Percentiles rank a stretch among this genome's conserved stretches.
Conservation (phyloP, 2,329 filamentous ascomycete species). For the Exophiala xenobiotica region DNA sequence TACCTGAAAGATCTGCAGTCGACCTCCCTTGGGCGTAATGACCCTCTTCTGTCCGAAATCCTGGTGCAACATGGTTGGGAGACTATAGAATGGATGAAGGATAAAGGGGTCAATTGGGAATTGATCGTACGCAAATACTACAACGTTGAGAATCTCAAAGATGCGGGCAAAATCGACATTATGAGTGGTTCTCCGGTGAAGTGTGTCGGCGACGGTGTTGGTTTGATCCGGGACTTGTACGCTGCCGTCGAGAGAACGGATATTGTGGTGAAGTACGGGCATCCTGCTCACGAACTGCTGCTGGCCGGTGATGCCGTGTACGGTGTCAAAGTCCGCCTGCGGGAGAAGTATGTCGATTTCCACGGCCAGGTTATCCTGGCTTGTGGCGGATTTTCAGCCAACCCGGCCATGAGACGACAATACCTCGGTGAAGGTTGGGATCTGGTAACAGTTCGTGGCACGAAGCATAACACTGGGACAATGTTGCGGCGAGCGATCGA, state of each 20-base stretch:
- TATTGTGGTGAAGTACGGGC: slow-evolving; percentile 21
- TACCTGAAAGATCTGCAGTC: slow-evolving; percentile 57
- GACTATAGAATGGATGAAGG: slow-evolving; percentile 56
- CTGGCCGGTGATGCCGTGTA: slow-evolving; percentile 35
- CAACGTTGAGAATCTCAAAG: slow-evolving; percentile 51
- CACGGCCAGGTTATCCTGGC: slow-evolving; percentile 48
- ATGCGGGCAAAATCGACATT: slow-evolving; percentile 55
- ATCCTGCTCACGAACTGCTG: slow-evolving; percentile 33
- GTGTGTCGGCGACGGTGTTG: slow-evolving; percentile 56
- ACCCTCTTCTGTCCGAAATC: slow-evolving; percentile 48
- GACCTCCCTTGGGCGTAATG: slow-evolving; percentile 55
- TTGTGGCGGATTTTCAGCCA: slow-evolving; percentile 65
- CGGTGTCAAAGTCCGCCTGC: slow-evolving; percentile 5
- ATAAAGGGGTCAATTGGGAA: slow-evolving; percentile 57
- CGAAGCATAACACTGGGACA: slow-evolving; percentile 64
- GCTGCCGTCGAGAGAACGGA: slow-evolving; percentile 26
- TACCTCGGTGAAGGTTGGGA: slow-evolving; percentile 63
- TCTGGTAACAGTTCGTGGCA: slow-evolving; percentile 61
- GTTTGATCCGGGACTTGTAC: slow-evolving; percentile 36
- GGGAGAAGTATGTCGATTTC: slow-evolving; percentile 7
- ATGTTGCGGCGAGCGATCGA: slow-evolving; percentile 52
- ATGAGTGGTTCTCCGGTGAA: slow-evolving; percentile 57
- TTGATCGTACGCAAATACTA: slow-evolving; percentile 65
- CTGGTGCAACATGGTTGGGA: slow-evolving; percentile 54
- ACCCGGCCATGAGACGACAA: slow-evolving; percentile 55